Evolutionary conservation across 2,329 filamentous ascomycete species (phyloP).

Genomic region (Fusarium tuaranense): DNA sequence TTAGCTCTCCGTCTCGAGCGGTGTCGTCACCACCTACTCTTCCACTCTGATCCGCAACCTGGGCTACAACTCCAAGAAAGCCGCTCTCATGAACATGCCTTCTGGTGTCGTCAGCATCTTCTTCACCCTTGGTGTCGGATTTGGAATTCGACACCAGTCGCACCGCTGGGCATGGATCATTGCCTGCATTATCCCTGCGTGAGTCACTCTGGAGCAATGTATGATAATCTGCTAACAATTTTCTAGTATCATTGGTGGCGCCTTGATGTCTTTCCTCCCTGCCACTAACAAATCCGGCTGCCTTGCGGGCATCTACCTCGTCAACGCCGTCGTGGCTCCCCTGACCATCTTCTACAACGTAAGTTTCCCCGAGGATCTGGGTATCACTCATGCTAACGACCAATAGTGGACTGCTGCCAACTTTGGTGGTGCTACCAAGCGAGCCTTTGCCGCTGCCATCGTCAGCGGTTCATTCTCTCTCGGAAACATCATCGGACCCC

Average conservation of each 20-base stretch:
- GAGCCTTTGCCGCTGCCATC: constrained; percentile 61
- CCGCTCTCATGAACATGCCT: constrained; percentile 67
- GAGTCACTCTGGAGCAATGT: constrained; percentile 18
- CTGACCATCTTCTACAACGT: constrained; percentile 60
- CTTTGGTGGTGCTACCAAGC: constrained; percentile 64
- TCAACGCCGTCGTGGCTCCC: constrained; percentile 62
- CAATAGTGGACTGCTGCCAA: constrained; percentile 62
- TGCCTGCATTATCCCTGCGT: constrained; percentile 61
- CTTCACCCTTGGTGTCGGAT: constrained; percentile 62
- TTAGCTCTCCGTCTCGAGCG: constrained; percentile 62
- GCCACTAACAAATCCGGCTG: constrained; percentile 58
- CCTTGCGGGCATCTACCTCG: constrained; percentile 62
- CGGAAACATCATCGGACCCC: constrained; percentile 68
- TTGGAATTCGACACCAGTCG: constrained; percentile 59
- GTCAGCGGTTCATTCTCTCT: constrained; percentile 63
- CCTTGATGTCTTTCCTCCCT: constrained; percentile 65
- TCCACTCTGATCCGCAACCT: constrained; percentile 63
- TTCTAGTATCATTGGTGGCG: constrained; percentile 59
- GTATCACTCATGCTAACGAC: neutral
- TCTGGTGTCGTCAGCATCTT: constrained; percentile 65
- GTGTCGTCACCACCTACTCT: constrained; percentile 67
- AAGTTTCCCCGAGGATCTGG: constrained; percentile 15
- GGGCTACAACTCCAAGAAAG: constrained; percentile 56
- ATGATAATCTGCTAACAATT: neutral
- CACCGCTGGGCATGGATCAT: constrained; percentile 64